These are phyloP conservation scores for Serendipita sp. DNA, from an alignment of 768 basidiomycete species.

Conservation along the genomic window DNA sequence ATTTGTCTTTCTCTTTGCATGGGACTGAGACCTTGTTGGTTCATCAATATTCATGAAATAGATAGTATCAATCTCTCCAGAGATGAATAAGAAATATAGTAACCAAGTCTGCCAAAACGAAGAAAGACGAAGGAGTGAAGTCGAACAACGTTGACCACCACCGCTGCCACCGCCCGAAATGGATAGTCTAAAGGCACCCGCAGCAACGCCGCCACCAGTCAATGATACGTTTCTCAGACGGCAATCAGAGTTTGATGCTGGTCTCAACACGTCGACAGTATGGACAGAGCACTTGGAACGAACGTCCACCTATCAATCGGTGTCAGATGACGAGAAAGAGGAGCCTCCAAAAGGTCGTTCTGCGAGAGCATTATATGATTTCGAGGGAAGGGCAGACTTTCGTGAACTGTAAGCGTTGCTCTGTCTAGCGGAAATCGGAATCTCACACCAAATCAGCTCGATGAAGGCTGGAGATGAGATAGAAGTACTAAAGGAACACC, in stretches of 20 bases:
- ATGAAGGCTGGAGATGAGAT: slow-evolving; percentile 57
- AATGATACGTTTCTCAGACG: slow-evolving; percentile 19
- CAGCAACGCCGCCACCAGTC: slow-evolving; percentile 8
- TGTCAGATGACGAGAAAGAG: slow-evolving; percentile 21
- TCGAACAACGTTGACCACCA: not conserved
- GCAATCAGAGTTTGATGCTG: slow-evolving; percentile 46
- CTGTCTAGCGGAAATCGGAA: not conserved
- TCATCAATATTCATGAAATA: not conserved
- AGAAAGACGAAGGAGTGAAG: not conserved
- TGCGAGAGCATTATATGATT: slow-evolving; percentile 57
- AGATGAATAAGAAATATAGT: not conserved
- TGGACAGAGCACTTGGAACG: slow-evolving; percentile 53
- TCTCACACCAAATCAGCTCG: slow-evolving; percentile 14
- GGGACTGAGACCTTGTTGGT: not conserved
- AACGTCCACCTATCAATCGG: slow-evolving; percentile 23
- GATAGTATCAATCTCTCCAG: not conserved
- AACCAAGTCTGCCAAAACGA: not conserved
- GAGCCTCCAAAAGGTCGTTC: slow-evolving; percentile 19
- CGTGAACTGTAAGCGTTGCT: slow-evolving; percentile 33
- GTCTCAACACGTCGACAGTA: slow-evolving; percentile 60
- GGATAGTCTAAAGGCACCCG: slow-evolving; percentile 5
- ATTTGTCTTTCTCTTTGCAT: no score
- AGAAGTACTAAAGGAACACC: slow-evolving; percentile 53
- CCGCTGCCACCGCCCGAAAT: not conserved
- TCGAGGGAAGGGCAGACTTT: slow-evolving; percentile 62